Conservation (phyloP, 352 stramenopile genomes). For the Globisporangium perplexum region DNA sequence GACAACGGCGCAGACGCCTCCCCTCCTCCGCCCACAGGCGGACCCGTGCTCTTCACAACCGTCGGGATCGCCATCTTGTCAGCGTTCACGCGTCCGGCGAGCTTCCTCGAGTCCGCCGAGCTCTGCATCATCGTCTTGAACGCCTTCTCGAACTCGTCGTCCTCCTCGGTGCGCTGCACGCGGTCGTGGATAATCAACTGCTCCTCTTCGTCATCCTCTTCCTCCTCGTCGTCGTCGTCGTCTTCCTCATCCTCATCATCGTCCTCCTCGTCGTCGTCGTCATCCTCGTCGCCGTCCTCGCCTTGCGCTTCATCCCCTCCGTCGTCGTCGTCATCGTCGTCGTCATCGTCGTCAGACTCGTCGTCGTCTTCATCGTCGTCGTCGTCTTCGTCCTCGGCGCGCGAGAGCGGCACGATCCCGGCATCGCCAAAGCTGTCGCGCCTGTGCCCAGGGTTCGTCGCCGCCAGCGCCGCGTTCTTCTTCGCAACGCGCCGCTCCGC, state of each 20-base stretch:
- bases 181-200: conserved; percentile 86
- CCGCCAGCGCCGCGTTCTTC: conserved; percentile 30
- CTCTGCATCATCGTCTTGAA: conserved; percentile 86
- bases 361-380: conserved; percentile 54
- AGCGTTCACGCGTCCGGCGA: conserved; percentile 57
- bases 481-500: conserved; percentile 60
- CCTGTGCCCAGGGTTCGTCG: conserved; percentile 10
- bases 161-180: conserved; percentile 69
- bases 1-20: not conserved
- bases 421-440: conserved; percentile 13
- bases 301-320: conserved; percentile 27
- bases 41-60: conserved; percentile 51
- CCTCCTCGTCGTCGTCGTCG: conserved; percentile 47
- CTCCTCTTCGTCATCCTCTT: conserved; percentile 80
- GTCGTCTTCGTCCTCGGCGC: conserved; percentile 37
- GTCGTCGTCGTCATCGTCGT: conserved; percentile 39
- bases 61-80: conserved; percentile 89
- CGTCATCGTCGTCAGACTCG: conserved; percentile 52
- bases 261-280: conserved; percentile 65
- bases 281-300: conserved; percentile 31
- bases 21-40: conserved; percentile 4
- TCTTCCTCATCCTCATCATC: conserved; percentile 69
- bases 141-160: conserved; percentile 86
- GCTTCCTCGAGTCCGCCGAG: conserved; percentile 55
- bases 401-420: conserved; percentile 22